Evolutionary conservation across 75 land plant genomes (phyloP), one percentile per base, ranked within the genome.

Genomic region (Adiantum capillusveneris): DNA sequence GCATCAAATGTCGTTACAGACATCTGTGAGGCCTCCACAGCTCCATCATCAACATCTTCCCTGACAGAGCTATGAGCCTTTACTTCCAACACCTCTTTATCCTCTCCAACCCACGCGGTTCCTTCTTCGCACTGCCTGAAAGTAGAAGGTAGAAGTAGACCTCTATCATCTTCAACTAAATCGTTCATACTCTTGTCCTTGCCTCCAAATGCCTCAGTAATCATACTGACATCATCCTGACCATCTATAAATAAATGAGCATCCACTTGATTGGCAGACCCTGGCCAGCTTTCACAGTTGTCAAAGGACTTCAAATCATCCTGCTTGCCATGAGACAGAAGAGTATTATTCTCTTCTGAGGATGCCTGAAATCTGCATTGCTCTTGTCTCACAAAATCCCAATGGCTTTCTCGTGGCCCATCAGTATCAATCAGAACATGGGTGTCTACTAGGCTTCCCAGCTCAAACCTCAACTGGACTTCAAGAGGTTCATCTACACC

Each of bases 401-500:
- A 85, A 41, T 73, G 72, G 50, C 54, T 73, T 25, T 68, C 76
- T 62, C 71, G 69, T 53, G 70, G 79, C 67, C 63, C 68, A 55
- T 73, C 68, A 34, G 73, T 70, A 11, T 79, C 77, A 59, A 85
- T 75, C 58, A 81, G 70, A 26, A 62, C 65, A 29, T 74, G 81
- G 21, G 77, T 69, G 41, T 82, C 85, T 61, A 63, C 80, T 37
- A 85, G 57, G 67, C 69, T 78, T 34, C 37, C 37, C 49, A 46
- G 14, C 57, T 84, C 81, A 72, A 78, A 81, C 39, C 84, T 75
- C 49, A 81, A 42, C 59, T 80, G 81, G 12, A 72, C 74, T 42
- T 66, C 79, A 21, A 75, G 67, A 37, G 58, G 78, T 28, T 85
- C 85, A 62, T 79, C 89, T 65, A 85, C 57, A 70, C 82, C 85